phyloP scores from a whole-genome alignment of 805 yeast species.

The Candida yuanshanica region DNA sequence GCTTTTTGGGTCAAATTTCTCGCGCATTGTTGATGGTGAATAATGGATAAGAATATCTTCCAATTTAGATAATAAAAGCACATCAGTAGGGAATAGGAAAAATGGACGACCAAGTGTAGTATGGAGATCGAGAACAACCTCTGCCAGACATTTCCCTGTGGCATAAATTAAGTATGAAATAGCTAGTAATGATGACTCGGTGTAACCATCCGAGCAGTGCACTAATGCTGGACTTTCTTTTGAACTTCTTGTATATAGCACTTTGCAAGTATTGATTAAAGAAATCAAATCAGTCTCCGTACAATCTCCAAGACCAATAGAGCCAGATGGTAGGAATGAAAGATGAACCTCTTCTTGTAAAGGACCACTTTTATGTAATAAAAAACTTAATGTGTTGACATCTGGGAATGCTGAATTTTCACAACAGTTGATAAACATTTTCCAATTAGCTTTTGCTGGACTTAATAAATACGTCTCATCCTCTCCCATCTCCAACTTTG shows the following conservation, averaged over 20 bases:
- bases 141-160: conserved; percentile 52
- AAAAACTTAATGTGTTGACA: conserved; percentile 28
- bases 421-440: conserved; percentile 50
- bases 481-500: conserved; percentile 24
- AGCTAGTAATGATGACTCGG: conserved; percentile 77
- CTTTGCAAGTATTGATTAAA: conserved; percentile 64
- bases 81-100: conserved; percentile 76
- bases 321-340: conserved; percentile 83
- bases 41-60: conserved; percentile 54
- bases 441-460: conserved; percentile 51
- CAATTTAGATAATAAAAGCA: conserved; percentile 55
- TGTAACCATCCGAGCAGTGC: conserved; percentile 87
- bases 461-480: conserved; percentile 31
- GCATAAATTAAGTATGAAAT: conserved; percentile 69
- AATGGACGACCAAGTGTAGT: conserved; percentile 66
- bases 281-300: conserved; percentile 55
- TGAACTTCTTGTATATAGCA: conserved; percentile 42
- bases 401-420: conserved; percentile 54
- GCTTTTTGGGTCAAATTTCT: conserved; percentile 8
- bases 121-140: conserved; percentile 65
- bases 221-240: conserved; percentile 40
- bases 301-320: conserved; percentile 70
- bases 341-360: conserved; percentile 26
- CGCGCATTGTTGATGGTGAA: conserved; percentile 40
- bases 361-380: conserved; percentile 14